Evolutionary conservation across 2,329 filamentous ascomycete genomes (phyloP).

Genomic region (Nothophoma quercina): DNA sequence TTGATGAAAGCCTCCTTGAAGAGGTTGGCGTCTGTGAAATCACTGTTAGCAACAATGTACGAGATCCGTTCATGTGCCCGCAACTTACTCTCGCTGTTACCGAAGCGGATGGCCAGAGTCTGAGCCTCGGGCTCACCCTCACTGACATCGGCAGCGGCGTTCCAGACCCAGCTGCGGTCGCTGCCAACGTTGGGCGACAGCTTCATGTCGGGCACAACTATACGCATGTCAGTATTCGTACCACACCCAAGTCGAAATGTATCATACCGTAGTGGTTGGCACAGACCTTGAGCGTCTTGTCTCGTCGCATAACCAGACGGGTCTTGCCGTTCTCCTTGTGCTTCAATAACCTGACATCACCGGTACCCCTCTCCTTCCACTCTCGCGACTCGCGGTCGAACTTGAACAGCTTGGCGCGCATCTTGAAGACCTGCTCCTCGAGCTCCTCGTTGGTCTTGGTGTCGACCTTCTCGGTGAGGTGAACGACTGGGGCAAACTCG

Average conservation of each 20-base stretch:
- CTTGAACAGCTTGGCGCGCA: constrained; percentile 99
- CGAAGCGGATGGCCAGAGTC: constrained; percentile 96
- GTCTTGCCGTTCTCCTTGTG: constrained; percentile 99
- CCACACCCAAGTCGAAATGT: constrained; percentile 14
- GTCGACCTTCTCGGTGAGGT: constrained; percentile 95
- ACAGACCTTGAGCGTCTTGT: constrained; percentile 99
- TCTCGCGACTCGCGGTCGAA: constrained; percentile 91
- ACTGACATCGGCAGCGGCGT: constrained; percentile 94
- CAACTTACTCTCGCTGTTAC: constrained; percentile 87
- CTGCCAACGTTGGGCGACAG: constrained; percentile 97
- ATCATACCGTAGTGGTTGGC: constrained; percentile 97
- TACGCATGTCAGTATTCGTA: constrained; percentile 29
- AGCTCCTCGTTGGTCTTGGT: constrained; percentile 98
- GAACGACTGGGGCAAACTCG: constrained; percentile 96
- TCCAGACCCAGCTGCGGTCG: constrained; percentile 99
- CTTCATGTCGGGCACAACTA: constrained; percentile 98
- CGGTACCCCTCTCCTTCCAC: constrained; percentile 99
- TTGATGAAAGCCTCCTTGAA: constrained; percentile 99
- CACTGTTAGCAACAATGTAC: constrained; percentile 9
- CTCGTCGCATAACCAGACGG: constrained; percentile 95
- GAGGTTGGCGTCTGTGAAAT: constrained; percentile 82
- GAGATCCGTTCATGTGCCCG: no score
- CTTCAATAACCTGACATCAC: constrained; percentile 94
- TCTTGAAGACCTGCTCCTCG: constrained; percentile 98
- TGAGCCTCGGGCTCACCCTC: constrained; percentile 97